Conservation (phyloP, 2,329 filamentous ascomycete genomes). For the Ophiosphaerella korrae region DNA sequence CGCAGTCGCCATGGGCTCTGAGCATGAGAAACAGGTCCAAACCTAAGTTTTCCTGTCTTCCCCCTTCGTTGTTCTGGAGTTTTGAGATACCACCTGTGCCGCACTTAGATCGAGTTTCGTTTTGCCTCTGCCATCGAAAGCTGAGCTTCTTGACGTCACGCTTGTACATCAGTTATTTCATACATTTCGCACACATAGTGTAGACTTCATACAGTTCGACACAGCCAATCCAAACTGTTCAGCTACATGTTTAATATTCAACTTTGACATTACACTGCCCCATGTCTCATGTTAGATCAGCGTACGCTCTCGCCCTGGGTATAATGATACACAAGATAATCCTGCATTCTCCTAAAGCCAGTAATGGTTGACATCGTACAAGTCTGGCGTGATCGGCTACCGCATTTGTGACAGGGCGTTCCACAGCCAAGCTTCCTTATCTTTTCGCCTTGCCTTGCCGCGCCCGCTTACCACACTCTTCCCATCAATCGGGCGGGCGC, state of each 20-base stretch:
- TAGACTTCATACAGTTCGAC: slow-evolving; percentile 20
- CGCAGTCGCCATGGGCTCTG: slow-evolving; percentile 51
- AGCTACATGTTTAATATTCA: too few relatives aligned
- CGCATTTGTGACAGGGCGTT: neutral
- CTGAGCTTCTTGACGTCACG: slow-evolving; percentile 10
- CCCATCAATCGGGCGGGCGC: neutral
- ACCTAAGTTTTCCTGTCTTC: slow-evolving; percentile 4
- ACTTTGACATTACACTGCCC: too few relatives aligned
- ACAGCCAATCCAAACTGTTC: too few relatives aligned
- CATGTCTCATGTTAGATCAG: too few relatives aligned
- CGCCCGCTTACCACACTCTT: neutral
- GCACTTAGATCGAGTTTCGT: slow-evolving; percentile 23
- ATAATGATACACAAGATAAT: too few relatives aligned
- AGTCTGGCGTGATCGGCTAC: slow-evolving; percentile 3
- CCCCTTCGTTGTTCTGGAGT: slow-evolving; percentile 12
- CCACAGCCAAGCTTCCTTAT: slow-evolving; percentile 26
- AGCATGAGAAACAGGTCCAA: slow-evolving; percentile 45
- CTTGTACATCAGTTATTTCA: slow-evolving; percentile 8
- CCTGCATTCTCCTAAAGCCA: neutral
- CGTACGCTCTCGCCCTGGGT: too few relatives aligned
- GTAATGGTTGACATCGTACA: slow-evolving; percentile 21
- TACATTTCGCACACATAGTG: slow-evolving; percentile 1
- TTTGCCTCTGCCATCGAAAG: slow-evolving; percentile 11
- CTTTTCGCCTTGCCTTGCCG: slow-evolving; percentile 6
- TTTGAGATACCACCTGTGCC: slow-evolving; percentile 21